phyloP scores from a whole-genome alignment of 2,329 filamentous ascomycete species.

The Ophiosphaerella herpotricha region DNA sequence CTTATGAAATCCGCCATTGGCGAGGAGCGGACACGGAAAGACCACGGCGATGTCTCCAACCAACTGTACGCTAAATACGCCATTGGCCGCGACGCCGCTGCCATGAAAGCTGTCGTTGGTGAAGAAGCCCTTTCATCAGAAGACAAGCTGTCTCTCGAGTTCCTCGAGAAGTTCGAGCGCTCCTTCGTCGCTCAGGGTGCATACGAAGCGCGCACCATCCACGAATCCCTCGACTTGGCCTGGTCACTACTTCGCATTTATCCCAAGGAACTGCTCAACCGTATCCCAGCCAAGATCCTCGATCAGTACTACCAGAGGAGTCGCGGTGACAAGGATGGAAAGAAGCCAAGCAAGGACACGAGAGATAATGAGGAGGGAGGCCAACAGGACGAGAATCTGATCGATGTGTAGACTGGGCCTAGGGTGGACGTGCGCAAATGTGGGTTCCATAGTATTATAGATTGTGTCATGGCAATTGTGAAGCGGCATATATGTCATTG shows the following conservation, averaged over 20 bases:
- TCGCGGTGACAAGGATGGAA: conserved; percentile 43
- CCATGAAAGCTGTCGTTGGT: conserved; percentile 99
- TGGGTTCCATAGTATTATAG: conserved; percentile 4
- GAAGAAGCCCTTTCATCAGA: conserved; percentile 95
- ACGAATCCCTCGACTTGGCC: conserved; percentile 91
- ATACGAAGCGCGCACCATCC: conserved; percentile 90
- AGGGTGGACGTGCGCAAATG: conserved; percentile 3
- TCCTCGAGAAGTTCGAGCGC: conserved; percentile 97
- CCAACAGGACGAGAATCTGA: conserved; percentile 44
- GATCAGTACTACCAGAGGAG: conserved; percentile 57
- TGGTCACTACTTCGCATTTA: conserved; percentile 97
- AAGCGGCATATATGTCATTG: conserved; percentile 20
- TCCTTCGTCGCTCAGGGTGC: conserved; percentile 90
- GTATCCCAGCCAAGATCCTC: conserved; percentile 62
- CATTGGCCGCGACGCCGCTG: conserved; percentile 95
- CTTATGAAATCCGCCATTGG: conserved; percentile 99
- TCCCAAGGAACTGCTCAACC: conserved; percentile 97
- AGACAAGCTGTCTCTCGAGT: conserved; percentile 97
- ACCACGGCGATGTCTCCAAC: conserved; percentile 98
- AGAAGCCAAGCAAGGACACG: conserved; percentile 47
- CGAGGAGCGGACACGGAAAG: conserved; percentile 93
- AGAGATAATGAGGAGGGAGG: conserved; percentile 47
- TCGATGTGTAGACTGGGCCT: conserved; percentile 40
- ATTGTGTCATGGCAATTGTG: conserved; percentile 1
- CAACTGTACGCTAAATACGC: conserved; percentile 99